Evolutionary conservation across 306 rosid genomes (phyloP), one percentile per base, ranked within the genome.

Genomic region (Prosopis cineraria): DNA sequence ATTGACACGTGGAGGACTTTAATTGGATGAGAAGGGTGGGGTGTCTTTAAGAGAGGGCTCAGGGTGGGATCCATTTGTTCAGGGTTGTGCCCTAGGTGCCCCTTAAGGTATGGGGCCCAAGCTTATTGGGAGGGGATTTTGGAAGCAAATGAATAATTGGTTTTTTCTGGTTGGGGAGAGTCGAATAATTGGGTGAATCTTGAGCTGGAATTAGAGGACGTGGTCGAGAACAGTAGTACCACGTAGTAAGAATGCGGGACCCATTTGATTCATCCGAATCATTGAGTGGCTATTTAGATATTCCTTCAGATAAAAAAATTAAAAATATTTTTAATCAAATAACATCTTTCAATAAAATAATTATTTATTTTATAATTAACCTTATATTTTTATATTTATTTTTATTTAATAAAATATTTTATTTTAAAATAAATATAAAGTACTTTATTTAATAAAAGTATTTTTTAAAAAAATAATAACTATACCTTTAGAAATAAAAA

Each of bases 191-290:
- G 68, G 73, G 69, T 75, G 78, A 76, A 22, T 25, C n/a, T 58
- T 78, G 87, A 80, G 87, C 84, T 83, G 85, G 34, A n/a, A 19
- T 9, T 27, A 20, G 43, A 12, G 10, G 29, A 16, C 77, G 81
- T 78, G 81, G 82, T n/a, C 31, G n/a, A 37, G 72, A 22, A 77
- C 37, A 24, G 79, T 59, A 60, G 48, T 29, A 30, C 56, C 84
- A 81, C 84, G 62, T 78, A 19, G 41, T 64, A 10, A 9, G 27
- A 4, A 8, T 1, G 10, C n/a, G 76, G 64, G 79, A 66, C 64
- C 63, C 73, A 48, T 45, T 3, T 22, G 3, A 22, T 47, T 55
- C 27, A 1, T 5, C 17, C 19, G 16, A 31, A 63, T 10, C 19
- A 6, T n/a, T n/a, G n/a, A n/a, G n/a, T n/a, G n/a, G n/a, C n/a